A percentile compares a stretch with the other conserved stretches of the same genome.
phyloP scores from a whole-genome alignment of 2,329 filamentous ascomycete genomes.

The Botrytis sinoallii region DNA sequence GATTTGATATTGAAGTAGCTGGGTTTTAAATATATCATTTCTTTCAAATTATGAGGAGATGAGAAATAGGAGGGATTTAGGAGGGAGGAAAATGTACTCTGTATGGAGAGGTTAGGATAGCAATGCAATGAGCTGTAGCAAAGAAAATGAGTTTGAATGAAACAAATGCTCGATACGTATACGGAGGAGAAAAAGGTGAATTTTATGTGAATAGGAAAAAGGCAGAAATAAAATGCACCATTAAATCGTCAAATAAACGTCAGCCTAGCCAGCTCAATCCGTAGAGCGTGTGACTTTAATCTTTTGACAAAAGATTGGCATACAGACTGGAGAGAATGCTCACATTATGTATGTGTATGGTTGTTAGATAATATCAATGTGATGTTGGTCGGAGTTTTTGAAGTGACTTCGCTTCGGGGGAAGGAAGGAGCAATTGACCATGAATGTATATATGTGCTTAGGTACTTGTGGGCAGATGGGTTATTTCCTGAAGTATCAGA shows the following conservation, averaged over 20 bases:
- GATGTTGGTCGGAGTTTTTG: neutral
- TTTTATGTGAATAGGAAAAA: neutral
- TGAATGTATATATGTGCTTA: neutral
- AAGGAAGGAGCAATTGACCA: neutral
- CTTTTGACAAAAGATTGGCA: neutral
- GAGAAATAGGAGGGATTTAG: neutral
- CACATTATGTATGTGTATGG: neutral
- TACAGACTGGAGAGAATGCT: neutral
- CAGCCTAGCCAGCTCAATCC: conserved; percentile 35
- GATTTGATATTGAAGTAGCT: neutral
- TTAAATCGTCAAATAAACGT: neutral
- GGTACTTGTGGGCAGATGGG: neutral
- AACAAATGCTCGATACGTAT: neutral
- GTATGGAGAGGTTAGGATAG: neutral
- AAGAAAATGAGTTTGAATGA: neutral
- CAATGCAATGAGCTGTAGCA: neutral
- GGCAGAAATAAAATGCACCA: neutral
- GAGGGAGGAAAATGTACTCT: neutral
- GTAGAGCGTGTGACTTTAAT: conserved; percentile 37
- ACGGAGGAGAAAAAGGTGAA: neutral
- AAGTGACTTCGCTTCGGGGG: neutral
- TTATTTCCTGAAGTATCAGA: neutral
- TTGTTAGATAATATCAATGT: neutral
- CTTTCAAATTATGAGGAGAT: too few species aligned
- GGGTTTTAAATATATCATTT: too few species aligned